Evolutionary conservation across 2,329 filamentous ascomycete genomes (phyloP).

Genomic region (Colletotrichum neosansevieriae): DNA sequence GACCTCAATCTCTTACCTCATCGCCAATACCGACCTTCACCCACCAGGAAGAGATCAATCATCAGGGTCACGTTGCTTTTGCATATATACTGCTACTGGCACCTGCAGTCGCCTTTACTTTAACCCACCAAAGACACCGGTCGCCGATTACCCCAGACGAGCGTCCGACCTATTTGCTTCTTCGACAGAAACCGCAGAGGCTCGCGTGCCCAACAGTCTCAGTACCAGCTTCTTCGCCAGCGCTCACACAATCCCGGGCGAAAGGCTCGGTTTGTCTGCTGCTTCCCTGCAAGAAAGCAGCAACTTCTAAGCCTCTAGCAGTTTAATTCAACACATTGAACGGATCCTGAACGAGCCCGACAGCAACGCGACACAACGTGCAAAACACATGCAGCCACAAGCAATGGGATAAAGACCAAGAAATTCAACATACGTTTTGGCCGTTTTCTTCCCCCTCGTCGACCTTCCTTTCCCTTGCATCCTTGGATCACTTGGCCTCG

Average conservation of each 20-base stretch:
- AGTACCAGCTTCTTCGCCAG: neutral
- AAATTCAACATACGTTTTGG: neutral
- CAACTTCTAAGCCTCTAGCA: conserved; percentile 3
- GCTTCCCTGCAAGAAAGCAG: neutral
- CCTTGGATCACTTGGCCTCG: conserved; percentile 16
- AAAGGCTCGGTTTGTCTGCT: conserved; percentile 6
- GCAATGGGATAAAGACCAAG: conserved; percentile 37
- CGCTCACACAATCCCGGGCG: conserved; percentile 11
- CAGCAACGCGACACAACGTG: conserved; percentile 4
- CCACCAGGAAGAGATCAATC: neutral
- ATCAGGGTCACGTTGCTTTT: conserved; percentile 10
- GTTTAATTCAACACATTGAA: conserved; percentile 12
- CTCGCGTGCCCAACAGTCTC: conserved; percentile 19
- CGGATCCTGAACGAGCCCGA: conserved; percentile 1
- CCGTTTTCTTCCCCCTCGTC: neutral
- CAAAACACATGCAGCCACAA: conserved; percentile 30
- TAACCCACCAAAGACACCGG: conserved; percentile 2
- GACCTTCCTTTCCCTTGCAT: neutral
- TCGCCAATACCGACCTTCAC: neutral
- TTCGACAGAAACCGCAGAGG: conserved; percentile 6
- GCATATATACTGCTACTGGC: conserved; percentile 15
- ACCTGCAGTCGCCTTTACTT: conserved; percentile 3
- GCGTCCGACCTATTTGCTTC: conserved; percentile 3
- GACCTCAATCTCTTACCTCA: conserved; percentile 32
- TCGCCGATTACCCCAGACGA: conserved; percentile 11